These are phyloP conservation scores for Magnaporthiopsis rhizophila DNA, from an alignment of 2,329 filamentous ascomycete species.

Conservation along the genomic window DNA sequence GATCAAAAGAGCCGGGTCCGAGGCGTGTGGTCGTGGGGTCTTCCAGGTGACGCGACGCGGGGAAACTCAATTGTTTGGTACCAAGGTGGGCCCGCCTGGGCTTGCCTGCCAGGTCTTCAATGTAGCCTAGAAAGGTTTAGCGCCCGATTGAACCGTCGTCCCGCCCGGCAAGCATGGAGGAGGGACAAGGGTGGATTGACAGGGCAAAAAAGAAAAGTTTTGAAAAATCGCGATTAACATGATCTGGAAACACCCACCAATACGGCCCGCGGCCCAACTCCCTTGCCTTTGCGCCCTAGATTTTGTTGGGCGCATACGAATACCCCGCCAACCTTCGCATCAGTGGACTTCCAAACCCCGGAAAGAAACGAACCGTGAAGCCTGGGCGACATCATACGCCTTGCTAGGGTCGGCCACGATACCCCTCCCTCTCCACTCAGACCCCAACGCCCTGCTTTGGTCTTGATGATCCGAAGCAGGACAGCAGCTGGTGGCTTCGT, in stretches of 20 bases:
- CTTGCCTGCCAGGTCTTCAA: background rate
- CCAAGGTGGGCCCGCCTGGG: background rate
- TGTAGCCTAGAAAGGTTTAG: background rate
- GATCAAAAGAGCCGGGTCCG: background rate
- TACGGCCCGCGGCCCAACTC: background rate
- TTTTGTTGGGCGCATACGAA: background rate
- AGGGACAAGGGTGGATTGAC: background rate
- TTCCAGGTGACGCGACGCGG: background rate
- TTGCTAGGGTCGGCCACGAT: background rate
- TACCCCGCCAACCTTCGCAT: background rate
- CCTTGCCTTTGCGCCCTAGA: background rate
- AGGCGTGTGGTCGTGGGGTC: background rate
- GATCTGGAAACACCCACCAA: background rate
- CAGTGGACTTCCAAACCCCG: background rate
- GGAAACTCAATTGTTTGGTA: background rate
- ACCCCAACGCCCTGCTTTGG: background rate
- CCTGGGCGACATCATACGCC: background rate
- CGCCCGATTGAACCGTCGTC: background rate
- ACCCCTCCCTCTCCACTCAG: background rate
- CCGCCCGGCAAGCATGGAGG: background rate
- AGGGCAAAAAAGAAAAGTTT: background rate
- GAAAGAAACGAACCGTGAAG: background rate
- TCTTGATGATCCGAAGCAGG: conserved; percentile 6
- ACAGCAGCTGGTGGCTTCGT: conserved; percentile 9
- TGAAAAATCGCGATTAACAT: background rate